These are phyloP conservation scores for Aspergillus arachidicola DNA, from an alignment of 2,329 filamentous ascomycete genomes.

Conservation along the genomic window DNA sequence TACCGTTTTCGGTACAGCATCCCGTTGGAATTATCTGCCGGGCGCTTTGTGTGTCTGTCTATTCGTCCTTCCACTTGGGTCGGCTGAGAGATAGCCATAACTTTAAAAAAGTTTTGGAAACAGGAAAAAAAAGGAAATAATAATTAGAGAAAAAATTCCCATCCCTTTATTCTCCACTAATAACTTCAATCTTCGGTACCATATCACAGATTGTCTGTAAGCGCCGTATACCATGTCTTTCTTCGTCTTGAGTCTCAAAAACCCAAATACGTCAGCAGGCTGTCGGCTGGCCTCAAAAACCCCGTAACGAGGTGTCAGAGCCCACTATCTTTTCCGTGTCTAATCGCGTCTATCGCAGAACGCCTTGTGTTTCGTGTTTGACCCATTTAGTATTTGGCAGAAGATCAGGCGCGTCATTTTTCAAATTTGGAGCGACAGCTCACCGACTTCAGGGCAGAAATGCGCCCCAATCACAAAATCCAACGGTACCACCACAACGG, in stretches of 20 bases:
- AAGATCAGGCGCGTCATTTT: slow-evolving; percentile 6
- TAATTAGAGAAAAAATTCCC: neutral
- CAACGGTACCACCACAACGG: slow-evolving; percentile 2
- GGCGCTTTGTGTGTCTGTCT: neutral
- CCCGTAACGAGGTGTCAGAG: neutral
- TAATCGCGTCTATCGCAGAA: neutral
- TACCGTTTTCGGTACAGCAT: slow-evolving; percentile 1
- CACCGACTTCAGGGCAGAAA: slow-evolving; percentile 1
- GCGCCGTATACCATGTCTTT: slow-evolving; percentile 12
- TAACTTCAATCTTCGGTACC: slow-evolving; percentile 16
- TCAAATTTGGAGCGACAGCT: slow-evolving; percentile 1
- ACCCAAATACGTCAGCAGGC: neutral
- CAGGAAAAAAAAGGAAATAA: no score
- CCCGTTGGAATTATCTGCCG: neutral
- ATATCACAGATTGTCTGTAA: slow-evolving; percentile 21
- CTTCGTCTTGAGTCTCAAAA: neutral
- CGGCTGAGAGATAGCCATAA: neutral
- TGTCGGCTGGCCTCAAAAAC: neutral
- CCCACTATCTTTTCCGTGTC: slow-evolving; percentile 2
- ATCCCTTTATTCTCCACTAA: neutral
- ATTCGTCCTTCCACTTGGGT: slow-evolving; percentile 1
- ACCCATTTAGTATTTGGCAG: slow-evolving; percentile 1
- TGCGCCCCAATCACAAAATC: neutral
- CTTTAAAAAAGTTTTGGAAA: neutral
- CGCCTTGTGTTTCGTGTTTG: slow-evolving; percentile 4